phyloP scores from a whole-genome alignment of 148 eudicot genomes.

The Heliosperma pusillum region DNA sequence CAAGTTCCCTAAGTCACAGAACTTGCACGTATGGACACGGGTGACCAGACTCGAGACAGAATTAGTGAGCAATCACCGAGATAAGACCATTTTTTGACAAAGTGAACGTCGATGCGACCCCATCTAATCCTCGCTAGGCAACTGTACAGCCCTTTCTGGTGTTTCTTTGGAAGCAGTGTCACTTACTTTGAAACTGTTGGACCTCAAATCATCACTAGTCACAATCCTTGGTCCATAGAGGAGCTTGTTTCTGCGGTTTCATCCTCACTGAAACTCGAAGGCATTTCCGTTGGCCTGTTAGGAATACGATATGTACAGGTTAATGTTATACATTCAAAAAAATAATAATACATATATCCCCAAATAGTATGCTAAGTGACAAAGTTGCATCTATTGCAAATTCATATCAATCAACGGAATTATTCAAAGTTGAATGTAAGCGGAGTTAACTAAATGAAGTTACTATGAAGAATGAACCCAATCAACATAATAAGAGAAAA shows the following conservation, averaged over 20 bases:
- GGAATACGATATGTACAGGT: constrained; percentile 3
- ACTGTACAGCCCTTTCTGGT: constrained; percentile 20
- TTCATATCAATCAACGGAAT: too few relatives aligned
- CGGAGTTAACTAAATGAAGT: too few relatives aligned
- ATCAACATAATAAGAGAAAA: too few relatives aligned
- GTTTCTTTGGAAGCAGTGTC: constrained; percentile 4
- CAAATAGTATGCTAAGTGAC: too few relatives aligned
- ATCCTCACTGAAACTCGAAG: constrained; percentile 82
- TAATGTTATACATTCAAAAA: neutral
- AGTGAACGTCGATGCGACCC: neutral
- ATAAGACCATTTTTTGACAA: neutral
- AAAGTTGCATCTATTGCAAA: too few relatives aligned
- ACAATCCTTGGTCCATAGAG: constrained; percentile 39
- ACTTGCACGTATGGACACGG: constrained; percentile 8
- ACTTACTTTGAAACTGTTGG: constrained; percentile 4
- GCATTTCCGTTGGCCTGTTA: constrained; percentile 51
- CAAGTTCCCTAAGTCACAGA: neutral
- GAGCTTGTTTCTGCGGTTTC: constrained; percentile 79
- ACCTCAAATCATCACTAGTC: neutral
- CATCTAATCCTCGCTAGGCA: constrained; percentile 12
- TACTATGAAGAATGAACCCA: too few relatives aligned
- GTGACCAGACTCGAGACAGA: constrained; percentile 20
- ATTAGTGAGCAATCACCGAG: constrained; percentile 16
- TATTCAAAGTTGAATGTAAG: too few relatives aligned
- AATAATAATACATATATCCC: neutral